Evolutionary conservation across 2,329 filamentous ascomycete species (phyloP).

Genomic region (Ophiocordyceps polyrhachis-furcata): DNA sequence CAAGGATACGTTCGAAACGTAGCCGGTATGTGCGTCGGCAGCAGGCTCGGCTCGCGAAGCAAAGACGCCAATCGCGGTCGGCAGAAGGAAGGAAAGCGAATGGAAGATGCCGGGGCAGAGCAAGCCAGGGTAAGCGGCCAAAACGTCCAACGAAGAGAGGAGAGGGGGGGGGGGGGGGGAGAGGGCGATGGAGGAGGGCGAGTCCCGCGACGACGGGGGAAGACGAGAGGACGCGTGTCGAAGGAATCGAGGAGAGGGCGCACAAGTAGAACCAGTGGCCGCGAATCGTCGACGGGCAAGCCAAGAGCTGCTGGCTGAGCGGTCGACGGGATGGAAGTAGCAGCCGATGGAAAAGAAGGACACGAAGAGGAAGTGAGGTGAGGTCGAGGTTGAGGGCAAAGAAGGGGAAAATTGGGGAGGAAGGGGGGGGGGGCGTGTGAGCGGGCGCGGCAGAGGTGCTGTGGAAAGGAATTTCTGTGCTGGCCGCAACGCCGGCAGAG

Average conservation of each 20-base stretch:
- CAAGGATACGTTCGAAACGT: not conserved
- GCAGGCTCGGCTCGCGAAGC: not conserved
- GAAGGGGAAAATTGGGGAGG: constrained; percentile 10
- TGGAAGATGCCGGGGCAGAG: not conserved
- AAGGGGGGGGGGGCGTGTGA: constrained; percentile 6
- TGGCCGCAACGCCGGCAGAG: not conserved
- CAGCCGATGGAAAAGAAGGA: constrained; percentile 15
- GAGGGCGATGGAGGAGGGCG: constrained; percentile 3
- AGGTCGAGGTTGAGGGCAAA: constrained; percentile 7
- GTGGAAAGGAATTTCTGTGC: constrained; percentile 1
- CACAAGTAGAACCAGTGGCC: constrained; percentile 9
- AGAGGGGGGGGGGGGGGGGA: not conserved
- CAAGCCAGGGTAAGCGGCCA: not conserved
- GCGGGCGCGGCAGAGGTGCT: constrained; percentile 1
- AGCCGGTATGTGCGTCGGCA: not conserved
- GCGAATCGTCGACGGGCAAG: constrained; percentile 4
- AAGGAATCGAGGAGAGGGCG: constrained; percentile 11
- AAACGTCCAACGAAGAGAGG: constrained; percentile 1
- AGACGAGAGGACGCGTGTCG: constrained; percentile 14
- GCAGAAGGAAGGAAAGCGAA: not conserved
- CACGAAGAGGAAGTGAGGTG: constrained; percentile 5
- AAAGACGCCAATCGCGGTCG: not conserved
- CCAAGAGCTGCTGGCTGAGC: constrained; percentile 2
- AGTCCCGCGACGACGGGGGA: constrained; percentile 2
- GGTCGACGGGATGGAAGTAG: constrained; percentile 14